A percentile compares a stretch with the other conserved stretches of the same genome.
Conservation (phyloP, 148 eudicot genomes). For the Silene latifolia region DNA sequence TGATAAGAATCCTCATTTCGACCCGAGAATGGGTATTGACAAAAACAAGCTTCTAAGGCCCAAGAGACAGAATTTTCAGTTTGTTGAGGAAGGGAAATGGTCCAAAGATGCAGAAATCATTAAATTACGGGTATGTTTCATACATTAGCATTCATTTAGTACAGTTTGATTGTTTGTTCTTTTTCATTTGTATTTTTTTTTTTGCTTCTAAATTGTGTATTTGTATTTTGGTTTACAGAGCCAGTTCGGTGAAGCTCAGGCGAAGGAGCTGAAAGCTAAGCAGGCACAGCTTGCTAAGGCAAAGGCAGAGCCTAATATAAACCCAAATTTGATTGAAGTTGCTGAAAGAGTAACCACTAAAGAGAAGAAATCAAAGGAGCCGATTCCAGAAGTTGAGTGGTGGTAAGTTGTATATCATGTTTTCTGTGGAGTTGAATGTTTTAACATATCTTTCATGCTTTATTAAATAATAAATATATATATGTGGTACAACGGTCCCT, state of each 20-base stretch:
- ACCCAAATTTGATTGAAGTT: constrained; percentile 94
- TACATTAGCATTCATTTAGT: background rate
- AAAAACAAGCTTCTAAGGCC: constrained; percentile 85
- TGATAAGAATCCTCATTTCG: constrained; percentile 84
- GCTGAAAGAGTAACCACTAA: constrained; percentile 75
- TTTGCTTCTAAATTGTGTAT: background rate
- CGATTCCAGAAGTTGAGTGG: constrained; percentile 95
- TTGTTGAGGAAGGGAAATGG: constrained; percentile 99
- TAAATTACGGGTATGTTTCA: constrained; percentile 61
- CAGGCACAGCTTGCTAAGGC: constrained; percentile 96
- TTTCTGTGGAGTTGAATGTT: background rate
- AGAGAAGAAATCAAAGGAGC: constrained; percentile 77
- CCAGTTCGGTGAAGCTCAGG: constrained; percentile 98
- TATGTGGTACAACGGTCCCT: background rate
- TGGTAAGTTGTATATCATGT: constrained; percentile 54
- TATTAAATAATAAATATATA: background rate
- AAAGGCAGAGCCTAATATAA: constrained; percentile 91
- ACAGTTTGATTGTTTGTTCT: background rate
- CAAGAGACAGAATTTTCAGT: constrained; percentile 73
- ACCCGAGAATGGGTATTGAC: constrained; percentile 86
- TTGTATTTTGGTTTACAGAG: constrained; percentile 38
- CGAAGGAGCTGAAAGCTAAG: constrained; percentile 83
- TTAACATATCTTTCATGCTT: background rate
- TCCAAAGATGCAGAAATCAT: constrained; percentile 86
- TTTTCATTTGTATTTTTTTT: background rate